A percentile compares a stretch with the other conserved stretches of the same genome.
Conservation (phyloP, 805 yeast species). For the Metschnikowia rubicola region DNA sequence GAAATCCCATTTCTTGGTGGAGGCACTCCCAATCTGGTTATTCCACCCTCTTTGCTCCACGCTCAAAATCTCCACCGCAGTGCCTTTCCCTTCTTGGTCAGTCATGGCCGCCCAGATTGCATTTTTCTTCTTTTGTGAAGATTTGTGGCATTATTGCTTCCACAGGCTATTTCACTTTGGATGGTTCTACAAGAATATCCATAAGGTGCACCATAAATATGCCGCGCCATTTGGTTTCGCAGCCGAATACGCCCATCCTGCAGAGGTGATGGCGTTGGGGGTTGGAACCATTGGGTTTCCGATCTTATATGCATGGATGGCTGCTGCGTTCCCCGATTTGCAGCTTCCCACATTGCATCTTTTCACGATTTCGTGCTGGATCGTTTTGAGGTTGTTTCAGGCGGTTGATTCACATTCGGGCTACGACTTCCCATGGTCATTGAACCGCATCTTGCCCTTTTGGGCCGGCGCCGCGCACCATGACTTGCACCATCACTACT, state of each 20-base stretch:
- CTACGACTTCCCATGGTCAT: conserved; percentile 60
- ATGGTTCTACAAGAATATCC: conserved; percentile 53
- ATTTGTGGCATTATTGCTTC: conserved; percentile 60
- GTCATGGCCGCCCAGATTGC: conserved; percentile 44
- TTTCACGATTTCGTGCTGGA: conserved; percentile 54
- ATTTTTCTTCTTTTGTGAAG: conserved; percentile 52
- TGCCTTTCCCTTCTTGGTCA: conserved; percentile 49
- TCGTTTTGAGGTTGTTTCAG: conserved; percentile 49
- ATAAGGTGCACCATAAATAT: conserved; percentile 58
- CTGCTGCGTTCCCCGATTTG: conserved; percentile 52
- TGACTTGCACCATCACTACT: conserved; percentile 58
- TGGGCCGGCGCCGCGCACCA: conserved; percentile 69
- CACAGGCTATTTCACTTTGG: conserved; percentile 57
- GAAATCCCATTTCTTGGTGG: conserved; percentile 54
- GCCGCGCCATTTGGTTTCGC: conserved; percentile 63
- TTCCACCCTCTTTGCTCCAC: conserved; percentile 54
- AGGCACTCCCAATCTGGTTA: conserved; percentile 60
- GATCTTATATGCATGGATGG: conserved; percentile 47
- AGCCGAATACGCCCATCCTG: conserved; percentile 61
- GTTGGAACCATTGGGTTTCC: conserved; percentile 59
- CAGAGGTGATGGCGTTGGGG: conserved; percentile 55
- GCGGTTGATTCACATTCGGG: conserved; percentile 63
- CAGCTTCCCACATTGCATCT: conserved; percentile 53
- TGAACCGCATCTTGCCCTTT: conserved; percentile 53
- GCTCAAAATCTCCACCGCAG: conserved; percentile 46